Evolutionary conservation across 1,284 basidiomycete genomes (phyloP).

Genomic region (Somion occarium): DNA sequence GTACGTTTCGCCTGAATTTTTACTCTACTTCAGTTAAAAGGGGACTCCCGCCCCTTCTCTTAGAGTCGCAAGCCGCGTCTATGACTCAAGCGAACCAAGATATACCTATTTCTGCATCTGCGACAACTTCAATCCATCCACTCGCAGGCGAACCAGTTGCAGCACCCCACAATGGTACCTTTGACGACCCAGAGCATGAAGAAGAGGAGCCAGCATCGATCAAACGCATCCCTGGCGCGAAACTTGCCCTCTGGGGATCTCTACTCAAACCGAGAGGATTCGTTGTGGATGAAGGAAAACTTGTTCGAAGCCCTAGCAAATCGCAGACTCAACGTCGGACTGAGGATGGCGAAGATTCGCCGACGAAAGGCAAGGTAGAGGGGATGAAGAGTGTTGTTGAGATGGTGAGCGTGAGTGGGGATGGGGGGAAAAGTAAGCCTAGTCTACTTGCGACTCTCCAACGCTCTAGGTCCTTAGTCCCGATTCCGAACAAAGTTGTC

Average conservation of each 20-base stretch:
- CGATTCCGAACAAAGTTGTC: neutral
- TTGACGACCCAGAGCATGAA: slow-evolving; percentile 28
- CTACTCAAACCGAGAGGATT: slow-evolving; percentile 63
- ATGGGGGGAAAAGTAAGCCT: neutral
- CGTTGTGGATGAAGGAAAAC: slow-evolving; percentile 46
- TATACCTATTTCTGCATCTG: neutral
- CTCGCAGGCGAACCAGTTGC: neutral
- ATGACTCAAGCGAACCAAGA: neutral
- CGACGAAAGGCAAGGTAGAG: slow-evolving; percentile 1
- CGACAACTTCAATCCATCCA: neutral
- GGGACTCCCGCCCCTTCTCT: neutral
- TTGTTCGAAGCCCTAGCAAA: slow-evolving; percentile 54
- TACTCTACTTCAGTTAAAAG: neutral
- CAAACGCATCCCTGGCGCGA: slow-evolving; percentile 51
- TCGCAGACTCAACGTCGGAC: slow-evolving; percentile 20
- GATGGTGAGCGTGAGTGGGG: neutral
- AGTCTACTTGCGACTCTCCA: slow-evolving; percentile 12
- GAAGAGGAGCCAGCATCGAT: slow-evolving; percentile 51
- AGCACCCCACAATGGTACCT: slow-evolving; percentile 8
- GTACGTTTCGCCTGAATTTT: neutral
- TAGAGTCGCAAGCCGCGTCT: neutral
- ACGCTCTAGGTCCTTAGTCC: slow-evolving; percentile 16
- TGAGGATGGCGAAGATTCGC: slow-evolving; percentile 12
- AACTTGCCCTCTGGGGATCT: slow-evolving; percentile 61
- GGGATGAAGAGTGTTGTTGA: slow-evolving; percentile 1